Percentiles rank a stretch among this genome's conserved stretches.
phyloP scores from a whole-genome alignment of 1,284 basidiomycete species.

The Pyrrhoderma noxium region DNA sequence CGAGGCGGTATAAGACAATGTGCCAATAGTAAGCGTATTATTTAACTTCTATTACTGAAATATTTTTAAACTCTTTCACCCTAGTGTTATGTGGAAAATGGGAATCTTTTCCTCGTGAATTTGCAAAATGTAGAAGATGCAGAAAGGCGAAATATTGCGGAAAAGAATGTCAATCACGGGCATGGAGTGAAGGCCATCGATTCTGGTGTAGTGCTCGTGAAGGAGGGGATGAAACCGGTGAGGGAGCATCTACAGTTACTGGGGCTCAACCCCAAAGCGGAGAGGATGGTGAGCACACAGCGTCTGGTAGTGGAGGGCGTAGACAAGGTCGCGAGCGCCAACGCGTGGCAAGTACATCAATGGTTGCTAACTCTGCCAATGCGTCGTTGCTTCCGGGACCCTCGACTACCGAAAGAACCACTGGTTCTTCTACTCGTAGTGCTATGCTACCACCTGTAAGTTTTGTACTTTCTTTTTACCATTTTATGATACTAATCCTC shows the following conservation, averaged over 20 bases:
- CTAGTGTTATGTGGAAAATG: slow-evolving; percentile 92
- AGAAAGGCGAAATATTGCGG: slow-evolving; percentile 98
- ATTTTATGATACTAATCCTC: no score
- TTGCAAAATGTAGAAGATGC: slow-evolving; percentile 95
- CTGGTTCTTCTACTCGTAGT: no score
- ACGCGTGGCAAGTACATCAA: no score
- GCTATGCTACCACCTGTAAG: no score
- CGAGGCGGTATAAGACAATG: slow-evolving; percentile 94
- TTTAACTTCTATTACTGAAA: neutral
- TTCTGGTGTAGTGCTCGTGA: slow-evolving; percentile 82
- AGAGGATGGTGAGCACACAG: no score
- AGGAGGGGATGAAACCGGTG: slow-evolving; percentile 46
- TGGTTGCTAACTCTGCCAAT: no score
- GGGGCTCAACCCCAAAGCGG: no score
- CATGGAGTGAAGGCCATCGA: slow-evolving; percentile 95
- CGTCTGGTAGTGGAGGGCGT: no score
- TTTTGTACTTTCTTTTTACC: no score
- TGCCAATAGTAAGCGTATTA: slow-evolving; percentile 73
- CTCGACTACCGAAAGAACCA: no score
- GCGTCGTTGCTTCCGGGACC: no score
- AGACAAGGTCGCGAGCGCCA: no score
- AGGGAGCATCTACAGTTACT: slow-evolving; percentile 22
- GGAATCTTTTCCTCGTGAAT: slow-evolving; percentile 91
- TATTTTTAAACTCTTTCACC: slow-evolving; percentile 12
- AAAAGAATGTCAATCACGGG: slow-evolving; percentile 95